Evolutionary conservation across 495 filamentous ascomycete genomes (phyloP), one percentile per base, ranked within the genome.

Genomic region (Collariella sp.): DNA sequence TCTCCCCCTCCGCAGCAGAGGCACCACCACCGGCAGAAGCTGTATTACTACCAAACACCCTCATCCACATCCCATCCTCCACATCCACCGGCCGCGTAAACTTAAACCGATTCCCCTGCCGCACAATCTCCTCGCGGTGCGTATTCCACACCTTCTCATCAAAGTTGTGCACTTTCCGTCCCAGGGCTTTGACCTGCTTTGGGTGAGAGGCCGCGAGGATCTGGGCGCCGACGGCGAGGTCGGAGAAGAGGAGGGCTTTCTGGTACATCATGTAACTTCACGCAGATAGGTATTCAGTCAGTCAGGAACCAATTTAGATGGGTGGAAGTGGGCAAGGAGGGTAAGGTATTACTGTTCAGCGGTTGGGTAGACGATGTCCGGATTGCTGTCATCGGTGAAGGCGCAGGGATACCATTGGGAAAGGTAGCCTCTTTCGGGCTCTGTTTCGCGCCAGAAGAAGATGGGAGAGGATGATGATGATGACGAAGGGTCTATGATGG

Each of bases 241-340:
- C 71, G 31, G 54, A 43, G 70, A 84, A 83, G 57, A 83, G 71
- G 2, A 78, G 41, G 2, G 79, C 80, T 67, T 83, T 83, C 46
- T 72, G 73, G 66, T 82, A 72, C 81, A 83, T 83, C 81, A 84
- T 82, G 66, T 81, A 83, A 63, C 71, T 74, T 24, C n/a, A n/a
- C n/a, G n/a, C n/a, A n/a, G n/a, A n/a, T n/a, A n/a, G n/a, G n/a
- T n/a, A n/a, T n/a, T 38, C 19, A n/a, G 33, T 19, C 2, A 16
- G 23, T 16, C 1, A 12, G 38, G 13, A 29, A 18, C 23, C 10
- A 7, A 22, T 34, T n/a, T n/a, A n/a, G n/a, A n/a, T n/a, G n/a
- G n/a, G n/a, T n/a, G n/a, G n/a, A n/a, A n/a, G n/a, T n/a, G n/a
- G n/a, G n/a, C 22, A 5, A 46, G 24, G 29, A 12, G 38, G 2